Evolutionary conservation across 805 yeast species (phyloP), one percentile per base, ranked within the genome.

Genomic region (Kazachstania psychrophila): DNA sequence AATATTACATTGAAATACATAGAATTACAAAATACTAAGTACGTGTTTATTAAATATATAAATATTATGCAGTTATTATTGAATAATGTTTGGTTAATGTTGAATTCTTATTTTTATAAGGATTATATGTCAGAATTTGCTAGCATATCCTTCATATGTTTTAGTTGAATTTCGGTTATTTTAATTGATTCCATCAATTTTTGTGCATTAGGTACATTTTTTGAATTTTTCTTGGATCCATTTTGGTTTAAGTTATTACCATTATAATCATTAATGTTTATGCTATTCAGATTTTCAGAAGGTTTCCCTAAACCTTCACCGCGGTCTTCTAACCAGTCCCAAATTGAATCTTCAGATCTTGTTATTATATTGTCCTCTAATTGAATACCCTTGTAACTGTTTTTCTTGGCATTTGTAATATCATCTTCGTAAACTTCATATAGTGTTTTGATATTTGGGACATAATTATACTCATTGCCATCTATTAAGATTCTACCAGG

Each of bases 251-350:
- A n/a, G n/a, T n/a, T n/a, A n/a, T n/a, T n/a, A n/a, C n/a, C n/a
- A n/a, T n/a, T n/a, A n/a, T n/a, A n/a, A n/a, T n/a, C n/a, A n/a
- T n/a, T n/a, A n/a, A n/a, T n/a, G n/a, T n/a, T n/a, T n/a, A n/a
- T n/a, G n/a, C n/a, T n/a, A n/a, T n/a, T n/a, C n/a, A n/a, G n/a
- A n/a, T n/a, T n/a, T n/a, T n/a, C n/a, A n/a, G n/a, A n/a, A n/a
- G n/a, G n/a, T n/a, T 17, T 23, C 14, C 25, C 16, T 22, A 25
- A 16, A 2, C n/a, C 16, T 2, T 38, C 38, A 4, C 61, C 55
- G 17, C 72, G 64, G 40, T 62, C 62, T 27, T 68, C 66, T 31
- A 83, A 64, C 94, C 94, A 83, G 30, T 73, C 68, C 92, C 92
- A 83, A 28, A 83, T 52, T 15, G 68, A 66, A n/a, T 68, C 64